Evolutionary conservation across 2,329 filamentous ascomycete species (phyloP), one percentile per base, ranked within the genome.

Genomic region (Colletotrichum euphorbiae): DNA sequence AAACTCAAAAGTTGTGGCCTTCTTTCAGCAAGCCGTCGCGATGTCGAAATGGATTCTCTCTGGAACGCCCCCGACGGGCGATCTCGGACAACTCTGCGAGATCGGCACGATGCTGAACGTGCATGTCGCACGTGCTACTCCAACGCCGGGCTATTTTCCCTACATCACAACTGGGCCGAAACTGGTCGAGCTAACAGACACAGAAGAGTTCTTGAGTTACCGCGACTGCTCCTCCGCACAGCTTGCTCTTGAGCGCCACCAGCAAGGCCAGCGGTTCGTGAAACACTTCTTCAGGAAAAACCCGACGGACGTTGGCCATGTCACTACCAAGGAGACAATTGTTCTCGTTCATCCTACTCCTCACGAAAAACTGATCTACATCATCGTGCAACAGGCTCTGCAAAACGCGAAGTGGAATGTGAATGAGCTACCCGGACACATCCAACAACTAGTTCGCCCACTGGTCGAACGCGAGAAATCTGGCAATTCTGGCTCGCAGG

Each of bases 41-140:
- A 69, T 67, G 21, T 74, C 78, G 8, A 83, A 81, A 58, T 84
- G 81, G 81, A 74, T 82, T 36, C 73, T 84, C 2, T 83, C 81
- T 0, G 82, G 79, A 1, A 84, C 82, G 0, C 81, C 81, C 0
- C 79, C 79, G 1, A 74, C 80, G 0, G 71, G 72, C 4, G 75
- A 74, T 15, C 76, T 84, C 4, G 73, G 70, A 6, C 76, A 79
- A 7, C 71, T 83, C 2, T 80, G 78, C 69, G 72, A 70, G 15
- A 77, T 79, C 13, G 80, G 75, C 1, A 69, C 72, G 2, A 70
- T 80, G 2, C 66, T 84, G 33, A 76, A 77, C 13, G 67, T 82
- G 0, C 81, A 83, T 58, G 63, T 84, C 7, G 81, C 79, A 0
- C 74, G 80, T 4, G 74, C 77, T 0, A 74, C 79, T 50, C 73